Conservation (phyloP, 2,329 filamentous ascomycete species). For the Colletotrichum acutatum region DNA sequence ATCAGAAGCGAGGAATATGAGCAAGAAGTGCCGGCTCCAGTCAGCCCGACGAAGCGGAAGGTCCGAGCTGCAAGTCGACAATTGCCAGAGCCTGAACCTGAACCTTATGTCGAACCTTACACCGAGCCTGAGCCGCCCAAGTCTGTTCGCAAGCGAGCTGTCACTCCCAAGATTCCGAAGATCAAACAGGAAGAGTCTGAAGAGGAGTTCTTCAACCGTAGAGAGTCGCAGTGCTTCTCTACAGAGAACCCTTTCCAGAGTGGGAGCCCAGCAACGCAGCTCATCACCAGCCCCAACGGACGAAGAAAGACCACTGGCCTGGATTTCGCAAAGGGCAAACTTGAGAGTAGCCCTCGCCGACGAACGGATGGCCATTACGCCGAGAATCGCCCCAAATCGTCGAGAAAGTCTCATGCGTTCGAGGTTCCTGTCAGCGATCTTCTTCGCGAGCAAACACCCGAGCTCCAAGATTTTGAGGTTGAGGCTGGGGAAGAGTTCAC, state of each 20-base stretch:
- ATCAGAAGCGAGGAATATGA: conserved; percentile 65
- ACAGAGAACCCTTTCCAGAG: conserved; percentile 93
- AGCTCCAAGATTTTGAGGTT: conserved; percentile 47
- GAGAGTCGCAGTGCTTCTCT: conserved; percentile 71
- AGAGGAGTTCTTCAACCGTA: conserved; percentile 53
- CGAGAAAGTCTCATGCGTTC: conserved; percentile 62
- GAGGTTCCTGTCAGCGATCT: conserved; percentile 63
- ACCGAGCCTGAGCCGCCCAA: conserved; percentile 54
- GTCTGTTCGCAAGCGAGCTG: conserved; percentile 62
- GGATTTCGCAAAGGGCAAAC: background rate
- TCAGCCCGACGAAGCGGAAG: conserved; percentile 64
- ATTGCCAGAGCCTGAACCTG: conserved; percentile 52
- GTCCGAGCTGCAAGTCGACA: conserved; percentile 66
- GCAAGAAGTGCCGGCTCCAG: conserved; percentile 45
- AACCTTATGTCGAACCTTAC: conserved; percentile 51
- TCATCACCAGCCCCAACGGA: conserved; percentile 58
- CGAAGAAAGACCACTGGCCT: conserved; percentile 60
- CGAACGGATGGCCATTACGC: conserved; percentile 49
- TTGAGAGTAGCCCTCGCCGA: conserved; percentile 54
- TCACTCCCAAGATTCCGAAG: conserved; percentile 55
- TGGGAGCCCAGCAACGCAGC: conserved; percentile 75
- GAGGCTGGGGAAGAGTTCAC: conserved; percentile 93
- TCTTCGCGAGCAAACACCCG: conserved; percentile 46
- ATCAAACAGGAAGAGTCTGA: conserved; percentile 65
- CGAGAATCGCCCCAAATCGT: conserved; percentile 31